Conservation (phyloP, 768 basidiomycete species). For the Mycena venus region DNA sequence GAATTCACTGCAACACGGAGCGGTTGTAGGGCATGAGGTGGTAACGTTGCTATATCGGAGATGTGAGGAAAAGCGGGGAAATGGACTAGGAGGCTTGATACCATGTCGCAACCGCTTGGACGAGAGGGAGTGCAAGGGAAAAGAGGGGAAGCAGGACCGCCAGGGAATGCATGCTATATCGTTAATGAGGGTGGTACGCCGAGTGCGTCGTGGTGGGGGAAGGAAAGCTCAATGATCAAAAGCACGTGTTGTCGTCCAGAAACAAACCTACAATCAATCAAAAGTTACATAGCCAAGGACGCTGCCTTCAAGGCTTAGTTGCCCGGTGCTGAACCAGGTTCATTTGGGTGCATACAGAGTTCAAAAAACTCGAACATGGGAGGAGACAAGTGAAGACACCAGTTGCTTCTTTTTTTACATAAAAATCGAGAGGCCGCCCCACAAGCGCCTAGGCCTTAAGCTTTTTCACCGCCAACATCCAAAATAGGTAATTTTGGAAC, state of each 20-base stretch:
- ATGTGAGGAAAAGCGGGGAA: not conserved
- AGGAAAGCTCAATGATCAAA: not conserved
- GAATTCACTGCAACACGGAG: slow-evolving; percentile 72
- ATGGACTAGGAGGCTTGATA: not conserved
- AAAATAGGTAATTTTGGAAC: slow-evolving; percentile 20
- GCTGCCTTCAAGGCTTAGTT: not conserved
- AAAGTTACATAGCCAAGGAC: not conserved
- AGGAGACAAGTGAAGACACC: too few relatives aligned
- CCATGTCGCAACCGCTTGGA: slow-evolving; percentile 33
- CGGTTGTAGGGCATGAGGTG: slow-evolving; percentile 55
- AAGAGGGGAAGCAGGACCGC: slow-evolving; percentile 35
- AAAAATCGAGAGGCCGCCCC: not conserved
- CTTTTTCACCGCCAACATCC: slow-evolving; percentile 15
- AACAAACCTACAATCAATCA: slow-evolving; percentile 18
- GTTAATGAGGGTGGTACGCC: slow-evolving; percentile 31
- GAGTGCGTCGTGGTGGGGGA: slow-evolving; percentile 30
- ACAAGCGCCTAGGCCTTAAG: too few relatives aligned
- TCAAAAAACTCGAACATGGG: not conserved
- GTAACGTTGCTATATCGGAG: slow-evolving; percentile 55
- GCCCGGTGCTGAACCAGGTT: not conserved
- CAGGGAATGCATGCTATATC: slow-evolving; percentile 35
- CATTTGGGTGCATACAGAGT: not conserved
- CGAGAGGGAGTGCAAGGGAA: slow-evolving; percentile 30
- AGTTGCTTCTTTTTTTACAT: slow-evolving; percentile 16
- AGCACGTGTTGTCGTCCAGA: slow-evolving; percentile 18